phyloP scores from a whole-genome alignment of 2,329 filamentous ascomycete genomes.

The Cercospora beticola region DNA sequence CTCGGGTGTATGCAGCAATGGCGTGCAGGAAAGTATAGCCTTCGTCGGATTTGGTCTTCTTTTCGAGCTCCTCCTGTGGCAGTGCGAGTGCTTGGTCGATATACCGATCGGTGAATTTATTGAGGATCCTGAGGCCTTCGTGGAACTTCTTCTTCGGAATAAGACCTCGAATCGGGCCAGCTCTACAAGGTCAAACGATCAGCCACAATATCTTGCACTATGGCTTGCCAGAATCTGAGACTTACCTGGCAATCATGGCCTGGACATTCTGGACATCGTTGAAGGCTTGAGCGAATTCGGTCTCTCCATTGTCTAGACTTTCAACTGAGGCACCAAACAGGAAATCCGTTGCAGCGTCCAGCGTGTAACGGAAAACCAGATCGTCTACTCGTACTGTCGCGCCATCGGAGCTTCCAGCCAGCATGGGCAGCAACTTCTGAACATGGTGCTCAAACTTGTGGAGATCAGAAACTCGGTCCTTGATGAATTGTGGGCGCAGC shows the following conservation, averaged over 20 bases:
- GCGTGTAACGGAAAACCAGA: slow-evolving; percentile 78
- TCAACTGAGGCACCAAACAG: slow-evolving; percentile 74
- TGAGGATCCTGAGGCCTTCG: slow-evolving; percentile 64
- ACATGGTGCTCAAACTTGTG: slow-evolving; percentile 79
- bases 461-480: slow-evolving; percentile 78
- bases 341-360: slow-evolving; percentile 86
- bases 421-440: slow-evolving; percentile 67
- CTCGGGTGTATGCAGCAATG: slow-evolving; percentile 74
- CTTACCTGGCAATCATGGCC: slow-evolving; percentile 58
- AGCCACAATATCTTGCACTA: neutral
- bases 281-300: slow-evolving; percentile 78
- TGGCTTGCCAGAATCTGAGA: neutral
- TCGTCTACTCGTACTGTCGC: slow-evolving; percentile 68
- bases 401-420: slow-evolving; percentile 44
- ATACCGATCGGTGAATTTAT: slow-evolving; percentile 73
- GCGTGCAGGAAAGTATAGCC: slow-evolving; percentile 85
- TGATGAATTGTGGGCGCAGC: slow-evolving; percentile 82
- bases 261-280: slow-evolving; percentile 75
- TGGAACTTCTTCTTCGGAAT: slow-evolving; percentile 67
- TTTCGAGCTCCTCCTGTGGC: slow-evolving; percentile 67
- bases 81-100: slow-evolving; percentile 73
- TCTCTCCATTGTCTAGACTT: slow-evolving; percentile 56
- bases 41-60: slow-evolving; percentile 68
- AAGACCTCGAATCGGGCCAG: slow-evolving; percentile 62
- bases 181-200: slow-evolving; percentile 17